These are phyloP conservation scores for Chlorella vulgaris DNA, from an alignment of 139 green algal genomes.

Conservation along the genomic window DNA sequence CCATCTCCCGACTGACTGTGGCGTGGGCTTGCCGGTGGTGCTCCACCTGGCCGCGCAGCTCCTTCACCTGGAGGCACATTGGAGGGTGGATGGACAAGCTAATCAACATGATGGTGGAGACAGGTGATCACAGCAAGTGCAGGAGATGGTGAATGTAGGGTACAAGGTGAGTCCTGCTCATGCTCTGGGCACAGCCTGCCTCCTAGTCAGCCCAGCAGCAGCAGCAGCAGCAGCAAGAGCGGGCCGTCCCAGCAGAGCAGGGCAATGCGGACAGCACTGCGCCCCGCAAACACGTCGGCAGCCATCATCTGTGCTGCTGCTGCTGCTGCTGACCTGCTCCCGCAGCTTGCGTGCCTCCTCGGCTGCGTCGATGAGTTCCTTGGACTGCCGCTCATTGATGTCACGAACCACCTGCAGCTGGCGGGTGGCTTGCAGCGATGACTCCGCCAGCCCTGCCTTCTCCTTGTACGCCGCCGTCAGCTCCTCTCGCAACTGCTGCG, in stretches of 20 bases:
- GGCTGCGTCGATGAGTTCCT: constrained; percentile 36
- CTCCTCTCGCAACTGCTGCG: constrained; percentile 47
- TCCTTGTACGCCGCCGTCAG: constrained; percentile 56
- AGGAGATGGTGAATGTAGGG: background rate
- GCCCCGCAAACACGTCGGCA: no score
- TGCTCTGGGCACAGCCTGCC: background rate
- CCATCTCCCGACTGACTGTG: constrained; percentile 31
- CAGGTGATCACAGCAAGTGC: background rate
- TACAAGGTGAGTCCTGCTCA: background rate
- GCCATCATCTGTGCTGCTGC: no score
- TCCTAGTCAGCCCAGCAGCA: background rate
- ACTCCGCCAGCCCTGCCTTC: constrained; percentile 50
- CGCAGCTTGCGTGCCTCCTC: constrained; percentile 4
- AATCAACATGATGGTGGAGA: background rate
- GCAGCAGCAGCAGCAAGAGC: background rate
- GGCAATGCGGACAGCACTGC: no score
- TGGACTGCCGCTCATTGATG: constrained; percentile 48
- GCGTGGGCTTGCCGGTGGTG: constrained; percentile 25
- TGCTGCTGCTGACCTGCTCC: constrained; percentile 12
- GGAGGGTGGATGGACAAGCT: background rate
- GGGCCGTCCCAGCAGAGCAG: no score
- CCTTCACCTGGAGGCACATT: background rate
- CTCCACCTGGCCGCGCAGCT: constrained; percentile 29
- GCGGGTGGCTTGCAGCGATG: constrained; percentile 46
- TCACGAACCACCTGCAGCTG: constrained; percentile 56